A percentile compares a stretch with the other conserved stretches of the same genome.
These are phyloP conservation scores for Macrophomina phaseolina DNA, from an alignment of 2,329 filamentous ascomycete species.

Conservation along the genomic window DNA sequence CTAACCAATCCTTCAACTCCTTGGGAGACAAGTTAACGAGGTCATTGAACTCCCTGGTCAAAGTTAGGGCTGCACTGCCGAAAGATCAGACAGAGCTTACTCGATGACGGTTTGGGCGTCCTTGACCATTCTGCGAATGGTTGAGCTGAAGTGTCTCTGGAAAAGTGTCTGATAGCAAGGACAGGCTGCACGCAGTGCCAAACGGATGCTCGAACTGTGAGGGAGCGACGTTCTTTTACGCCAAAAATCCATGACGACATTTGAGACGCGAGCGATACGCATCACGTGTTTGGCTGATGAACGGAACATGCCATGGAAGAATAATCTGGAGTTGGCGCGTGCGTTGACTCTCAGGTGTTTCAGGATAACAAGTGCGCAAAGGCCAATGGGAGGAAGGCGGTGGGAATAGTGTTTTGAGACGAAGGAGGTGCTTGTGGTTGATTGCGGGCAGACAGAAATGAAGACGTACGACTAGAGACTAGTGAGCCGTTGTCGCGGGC, in stretches of 20 bases:
- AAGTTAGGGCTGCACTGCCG: not conserved
- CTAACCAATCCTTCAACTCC: constrained; percentile 68
- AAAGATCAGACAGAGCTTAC: constrained; percentile 36
- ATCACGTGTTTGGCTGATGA: constrained; percentile 17
- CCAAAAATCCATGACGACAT: constrained; percentile 25
- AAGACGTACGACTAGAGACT: not conserved
- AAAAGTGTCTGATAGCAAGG: not conserved
- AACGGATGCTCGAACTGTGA: not conserved
- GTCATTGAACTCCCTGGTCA: constrained; percentile 65
- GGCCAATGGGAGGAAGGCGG: not conserved
- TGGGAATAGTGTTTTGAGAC: not conserved
- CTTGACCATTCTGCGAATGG: constrained; percentile 55
- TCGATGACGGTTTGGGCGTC: constrained; percentile 57
- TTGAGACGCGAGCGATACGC: not conserved
- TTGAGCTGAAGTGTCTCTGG: not conserved
- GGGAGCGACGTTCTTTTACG: not conserved
- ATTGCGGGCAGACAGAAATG: constrained; percentile 16
- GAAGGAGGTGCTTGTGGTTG: constrained; percentile 2
- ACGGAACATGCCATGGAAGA: constrained; percentile 4
- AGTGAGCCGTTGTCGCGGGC: constrained; percentile 19
- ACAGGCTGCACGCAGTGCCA: not conserved
- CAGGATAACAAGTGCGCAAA: constrained; percentile 1
- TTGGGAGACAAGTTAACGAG: constrained; percentile 69
- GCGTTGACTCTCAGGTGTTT: constrained; percentile 12
- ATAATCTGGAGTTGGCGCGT: not conserved